Percentiles rank a stretch among this genome's conserved stretches.
phyloP scores from a whole-genome alignment of 73 alveolate genomes.

The Halteria grandinella region DNA sequence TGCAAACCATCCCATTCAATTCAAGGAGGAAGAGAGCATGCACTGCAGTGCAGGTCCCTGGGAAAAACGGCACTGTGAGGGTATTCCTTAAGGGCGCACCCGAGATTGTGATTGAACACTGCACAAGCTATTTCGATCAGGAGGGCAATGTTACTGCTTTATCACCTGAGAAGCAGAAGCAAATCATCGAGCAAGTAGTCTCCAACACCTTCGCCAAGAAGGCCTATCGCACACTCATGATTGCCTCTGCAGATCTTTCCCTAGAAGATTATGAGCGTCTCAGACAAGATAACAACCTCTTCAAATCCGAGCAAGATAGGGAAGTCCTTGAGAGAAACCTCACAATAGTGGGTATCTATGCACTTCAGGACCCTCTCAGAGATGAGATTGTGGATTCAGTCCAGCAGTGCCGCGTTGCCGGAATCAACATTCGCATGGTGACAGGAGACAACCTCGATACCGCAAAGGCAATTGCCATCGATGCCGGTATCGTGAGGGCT shows the following conservation, averaged over 20 bases:
- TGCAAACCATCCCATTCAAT: slow-evolving; percentile 77
- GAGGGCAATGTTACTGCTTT: slow-evolving; percentile 71
- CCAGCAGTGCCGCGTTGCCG: slow-evolving; percentile 81
- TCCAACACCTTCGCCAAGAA: slow-evolving; percentile 70
- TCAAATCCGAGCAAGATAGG: slow-evolving; percentile 57
- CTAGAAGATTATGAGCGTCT: slow-evolving; percentile 68
- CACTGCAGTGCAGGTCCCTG: slow-evolving; percentile 67
- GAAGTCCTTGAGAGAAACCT: slow-evolving; percentile 69
- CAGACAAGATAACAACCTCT: slow-evolving; percentile 37
- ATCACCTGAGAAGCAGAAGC: slow-evolving; percentile 38
- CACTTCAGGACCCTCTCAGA: slow-evolving; percentile 91
- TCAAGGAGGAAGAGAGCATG: slow-evolving; percentile 89
- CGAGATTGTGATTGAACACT: slow-evolving; percentile 75
- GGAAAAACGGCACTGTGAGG: background rate
- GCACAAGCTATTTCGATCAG: slow-evolving; percentile 72
- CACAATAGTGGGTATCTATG: slow-evolving; percentile 74
- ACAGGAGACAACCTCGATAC: slow-evolving; percentile 96
- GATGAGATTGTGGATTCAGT: slow-evolving; percentile 90
- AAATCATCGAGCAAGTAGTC: slow-evolving; percentile 65
- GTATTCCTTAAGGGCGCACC: slow-evolving; percentile 95
- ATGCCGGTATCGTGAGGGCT: slow-evolving; percentile 84
- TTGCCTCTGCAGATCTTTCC: slow-evolving; percentile 79
- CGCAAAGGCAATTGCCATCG: slow-evolving; percentile 90
- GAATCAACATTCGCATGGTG: slow-evolving; percentile 93
- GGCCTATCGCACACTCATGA: slow-evolving; percentile 84